Evolutionary conservation across 2,329 filamentous ascomycete genomes (phyloP).

Genomic region (Stachybotrys echinatus): DNA sequence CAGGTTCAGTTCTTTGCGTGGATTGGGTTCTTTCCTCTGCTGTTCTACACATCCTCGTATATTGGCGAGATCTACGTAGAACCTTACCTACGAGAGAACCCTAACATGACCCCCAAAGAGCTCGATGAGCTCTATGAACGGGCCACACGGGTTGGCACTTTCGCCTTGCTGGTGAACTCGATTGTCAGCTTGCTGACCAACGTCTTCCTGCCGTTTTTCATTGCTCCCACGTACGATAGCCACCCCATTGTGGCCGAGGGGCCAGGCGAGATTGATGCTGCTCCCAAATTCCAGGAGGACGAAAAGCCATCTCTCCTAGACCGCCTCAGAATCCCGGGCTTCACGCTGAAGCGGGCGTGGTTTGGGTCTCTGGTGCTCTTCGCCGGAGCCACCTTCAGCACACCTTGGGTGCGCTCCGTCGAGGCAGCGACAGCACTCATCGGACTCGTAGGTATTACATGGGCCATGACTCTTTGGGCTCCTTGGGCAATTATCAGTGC

Average conservation of each 20-base stretch:
- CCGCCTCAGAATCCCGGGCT: slow-evolving; percentile 67
- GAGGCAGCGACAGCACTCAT: slow-evolving; percentile 71
- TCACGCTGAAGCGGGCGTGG: slow-evolving; percentile 88
- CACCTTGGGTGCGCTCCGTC: slow-evolving; percentile 70
- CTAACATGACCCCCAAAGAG: slow-evolving; percentile 69
- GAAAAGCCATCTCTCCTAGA: slow-evolving; percentile 44
- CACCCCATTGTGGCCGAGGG: slow-evolving; percentile 24
- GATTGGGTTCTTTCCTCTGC: slow-evolving; percentile 93
- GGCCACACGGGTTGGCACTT: slow-evolving; percentile 81
- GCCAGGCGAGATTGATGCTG: slow-evolving; percentile 23
- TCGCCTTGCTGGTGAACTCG: slow-evolving; percentile 84
- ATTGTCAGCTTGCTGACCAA: slow-evolving; percentile 79
- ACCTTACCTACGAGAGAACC: slow-evolving; percentile 71
- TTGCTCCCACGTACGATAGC: slow-evolving; percentile 71
- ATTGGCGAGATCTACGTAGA: slow-evolving; percentile 90
- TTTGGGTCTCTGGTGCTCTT: slow-evolving; percentile 81
- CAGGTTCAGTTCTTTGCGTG: slow-evolving; percentile 80
- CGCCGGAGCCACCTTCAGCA: slow-evolving; percentile 73
- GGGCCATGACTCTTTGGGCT: slow-evolving; percentile 91
- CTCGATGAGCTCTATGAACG: slow-evolving; percentile 77
- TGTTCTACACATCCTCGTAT: slow-evolving; percentile 94
- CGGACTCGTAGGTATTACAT: slow-evolving; percentile 79
- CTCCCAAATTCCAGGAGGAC: slow-evolving; percentile 21
- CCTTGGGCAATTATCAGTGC: slow-evolving; percentile 93
- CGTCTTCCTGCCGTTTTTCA: slow-evolving; percentile 77